Percentiles rank a stretch among this genome's conserved stretches.
phyloP scores from a whole-genome alignment of 192 early-diverging fungal species.

The Rhizoclosmatium globosum region DNA sequence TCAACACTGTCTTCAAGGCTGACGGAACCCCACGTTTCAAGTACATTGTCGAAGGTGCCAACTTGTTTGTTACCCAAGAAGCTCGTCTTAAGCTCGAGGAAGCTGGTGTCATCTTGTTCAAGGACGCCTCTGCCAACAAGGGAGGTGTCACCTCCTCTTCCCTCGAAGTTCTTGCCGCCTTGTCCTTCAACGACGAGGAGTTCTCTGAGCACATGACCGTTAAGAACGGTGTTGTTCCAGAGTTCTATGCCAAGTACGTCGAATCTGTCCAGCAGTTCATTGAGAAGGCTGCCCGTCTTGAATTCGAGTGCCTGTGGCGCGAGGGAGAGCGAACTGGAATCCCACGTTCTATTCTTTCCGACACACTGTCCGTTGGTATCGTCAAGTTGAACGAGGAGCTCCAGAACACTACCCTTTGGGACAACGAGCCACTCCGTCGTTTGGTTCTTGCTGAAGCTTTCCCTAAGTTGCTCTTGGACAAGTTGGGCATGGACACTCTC shows the following conservation, averaged over 20 bases:
- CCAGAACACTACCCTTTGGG: conserved; percentile 91
- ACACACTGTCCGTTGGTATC: conserved; percentile 89
- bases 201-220: conserved; percentile 91
- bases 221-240: conserved; percentile 75
- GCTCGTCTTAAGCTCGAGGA: conserved; percentile 95
- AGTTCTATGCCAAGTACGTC: conserved; percentile 93
- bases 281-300: conserved; percentile 91
- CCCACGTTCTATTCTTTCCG: conserved; percentile 87
- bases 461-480: conserved; percentile 89
- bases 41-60: conserved; percentile 99
- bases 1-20: conserved; percentile 75
- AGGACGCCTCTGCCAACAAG: conserved; percentile 99
- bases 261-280: conserved; percentile 90
- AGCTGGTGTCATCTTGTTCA: conserved; percentile 93
- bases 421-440: conserved; percentile 82
- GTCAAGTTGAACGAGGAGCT: conserved; percentile 93
- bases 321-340: conserved; percentile 81
- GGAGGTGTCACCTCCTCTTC: conserved; percentile 98
- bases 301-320: conserved; percentile 94
- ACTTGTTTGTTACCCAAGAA: conserved; percentile 98
- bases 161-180: conserved; percentile 94
- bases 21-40: conserved; percentile 93
- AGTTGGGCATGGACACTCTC: conserved; percentile 89
- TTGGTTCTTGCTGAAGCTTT: conserved; percentile 88
- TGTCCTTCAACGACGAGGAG: conserved; percentile 91